Evolutionary conservation across 371 early-diverging fungal species (phyloP), one percentile per base, ranked within the genome.

Genomic region (Mortierella polycephala): DNA sequence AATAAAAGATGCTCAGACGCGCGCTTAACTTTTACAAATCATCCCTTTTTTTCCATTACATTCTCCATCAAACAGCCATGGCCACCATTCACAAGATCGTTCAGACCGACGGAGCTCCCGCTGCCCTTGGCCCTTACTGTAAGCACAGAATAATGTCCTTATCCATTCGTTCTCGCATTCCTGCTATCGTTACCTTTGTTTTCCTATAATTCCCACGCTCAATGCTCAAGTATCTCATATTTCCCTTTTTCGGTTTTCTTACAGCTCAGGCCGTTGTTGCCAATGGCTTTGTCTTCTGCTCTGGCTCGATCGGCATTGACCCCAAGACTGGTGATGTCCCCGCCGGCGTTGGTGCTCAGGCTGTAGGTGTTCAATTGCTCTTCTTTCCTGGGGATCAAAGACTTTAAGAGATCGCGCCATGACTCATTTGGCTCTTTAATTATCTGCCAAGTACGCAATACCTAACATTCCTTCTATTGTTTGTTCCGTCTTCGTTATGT

Each of bases 111-210:
- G 68, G 82, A 14, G 92, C 93, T 40, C 93, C 93, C 50, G 85
- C 85, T 41, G 94, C 94, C 16, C 84, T 94, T 58, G 95, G 96
- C 23, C 96, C 96, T 21, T 96, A 96, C 84, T 92, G 90, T 84
- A 86, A 85, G 83, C 61, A 47, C 20, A 7, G 18, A 20, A 39
- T 21, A 23, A 20, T 16, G 16, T n/a, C 13, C 30, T 11, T 18
- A 12, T 47, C 45, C 21, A 11, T 7, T 18, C 41, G 1, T 18
- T n/a, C 44, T 11, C 12, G 44, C 45, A 7, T 10, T 57, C 8
- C 11, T 30, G 8, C 42, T n/a, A 5, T 13, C 6, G 11, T 5
- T 37, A 8, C 42, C 54, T 5, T 39, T 18, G 4, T 55, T 23
- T 13, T 2, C 55, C 30, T 23, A 9, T 49, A 49, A 21, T 60